Conservation (phyloP, 805 yeast species). For the Wickerhamiella vanderwaltii region DNA sequence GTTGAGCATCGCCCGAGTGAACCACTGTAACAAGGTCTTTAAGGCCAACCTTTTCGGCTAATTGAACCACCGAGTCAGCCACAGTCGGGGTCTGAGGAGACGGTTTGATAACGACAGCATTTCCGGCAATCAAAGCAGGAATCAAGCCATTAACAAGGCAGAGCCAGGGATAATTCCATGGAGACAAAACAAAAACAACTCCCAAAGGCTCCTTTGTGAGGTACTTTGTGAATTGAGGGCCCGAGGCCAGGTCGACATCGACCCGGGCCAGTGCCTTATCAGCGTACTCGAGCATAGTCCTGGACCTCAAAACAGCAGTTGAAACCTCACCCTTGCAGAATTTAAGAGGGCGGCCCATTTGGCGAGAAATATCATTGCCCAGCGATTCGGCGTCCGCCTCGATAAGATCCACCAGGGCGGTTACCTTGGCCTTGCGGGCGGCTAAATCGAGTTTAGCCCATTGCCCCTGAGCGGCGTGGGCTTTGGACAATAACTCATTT, state of each 20-base stretch:
- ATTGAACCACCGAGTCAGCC: conserved; percentile 54
- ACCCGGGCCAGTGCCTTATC: conserved; percentile 26
- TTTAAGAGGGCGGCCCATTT: conserved; percentile 29
- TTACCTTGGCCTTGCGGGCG: conserved; percentile 22
- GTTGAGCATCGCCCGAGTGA: conserved; percentile 57
- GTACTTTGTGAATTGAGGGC: conserved; percentile 24
- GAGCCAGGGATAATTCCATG: conserved; percentile 88
- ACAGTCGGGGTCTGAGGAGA: conserved; percentile 83
- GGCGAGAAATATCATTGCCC: conserved; percentile 25
- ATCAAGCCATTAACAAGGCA: conserved; percentile 82
- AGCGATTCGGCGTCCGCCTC: conserved; percentile 20
- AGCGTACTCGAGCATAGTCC: conserved; percentile 23
- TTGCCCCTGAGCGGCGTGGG: conserved; percentile 20
- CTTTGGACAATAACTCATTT: conserved; percentile 17
- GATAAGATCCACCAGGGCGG: conserved; percentile 21
- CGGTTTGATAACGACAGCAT: conserved; percentile 72
- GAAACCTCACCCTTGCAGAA: conserved; percentile 25
- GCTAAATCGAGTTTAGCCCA: conserved; percentile 21
- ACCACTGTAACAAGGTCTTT: conserved; percentile 78
- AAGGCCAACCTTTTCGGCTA: conserved; percentile 62
- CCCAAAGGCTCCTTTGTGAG: conserved; percentile 67
- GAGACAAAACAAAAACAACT: conserved; percentile 79
- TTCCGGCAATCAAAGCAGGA: conserved; percentile 79
- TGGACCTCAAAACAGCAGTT: conserved; percentile 25
- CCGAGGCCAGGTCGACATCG: conserved; percentile 22